Conservation (phyloP, 2,329 filamentous ascomycete species). For the Curvularia sp. region DNA sequence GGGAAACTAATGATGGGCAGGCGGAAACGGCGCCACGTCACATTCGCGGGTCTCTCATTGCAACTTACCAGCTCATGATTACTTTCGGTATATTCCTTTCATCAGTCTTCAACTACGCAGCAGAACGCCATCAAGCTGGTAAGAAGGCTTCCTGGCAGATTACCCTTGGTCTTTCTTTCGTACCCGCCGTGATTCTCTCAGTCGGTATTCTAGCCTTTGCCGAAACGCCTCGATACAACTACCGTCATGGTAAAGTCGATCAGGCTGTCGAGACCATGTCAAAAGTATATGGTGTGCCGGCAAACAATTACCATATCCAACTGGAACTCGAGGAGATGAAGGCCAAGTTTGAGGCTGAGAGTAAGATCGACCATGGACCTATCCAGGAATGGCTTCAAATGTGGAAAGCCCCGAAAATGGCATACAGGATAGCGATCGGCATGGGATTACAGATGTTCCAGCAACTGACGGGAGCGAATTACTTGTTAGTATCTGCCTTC, state of each 20-base stretch:
- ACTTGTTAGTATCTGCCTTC: slow-evolving; percentile 38
- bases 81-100: slow-evolving; percentile 68
- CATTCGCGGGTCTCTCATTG: slow-evolving; percentile 67
- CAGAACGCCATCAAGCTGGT: slow-evolving; percentile 53
- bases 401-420: slow-evolving; percentile 70
- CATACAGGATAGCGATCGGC: slow-evolving; percentile 67
- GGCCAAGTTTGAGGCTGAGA: slow-evolving; percentile 61
- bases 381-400: slow-evolving; percentile 64
- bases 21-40: slow-evolving; percentile 68
- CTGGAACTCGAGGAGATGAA: slow-evolving; percentile 63
- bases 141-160: slow-evolving; percentile 68
- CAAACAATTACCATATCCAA: slow-evolving; percentile 61
- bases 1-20: slow-evolving; percentile 12
- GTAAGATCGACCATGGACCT: slow-evolving; percentile 42
- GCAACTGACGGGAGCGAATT: slow-evolving; percentile 67
- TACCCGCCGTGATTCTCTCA: slow-evolving; percentile 62
- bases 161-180: slow-evolving; percentile 64
- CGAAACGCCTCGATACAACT: slow-evolving; percentile 65
- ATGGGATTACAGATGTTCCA: slow-evolving; percentile 69
- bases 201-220: slow-evolving; percentile 61
- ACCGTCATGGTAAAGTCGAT: slow-evolving; percentile 60
- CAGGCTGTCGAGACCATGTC: slow-evolving; percentile 59
- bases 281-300: slow-evolving; percentile 61
- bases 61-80: slow-evolving; percentile 72
- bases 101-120: slow-evolving; percentile 64